Conservation (phyloP, 192 early-diverging fungal species). For the Spizellomyces sp. region DNA sequence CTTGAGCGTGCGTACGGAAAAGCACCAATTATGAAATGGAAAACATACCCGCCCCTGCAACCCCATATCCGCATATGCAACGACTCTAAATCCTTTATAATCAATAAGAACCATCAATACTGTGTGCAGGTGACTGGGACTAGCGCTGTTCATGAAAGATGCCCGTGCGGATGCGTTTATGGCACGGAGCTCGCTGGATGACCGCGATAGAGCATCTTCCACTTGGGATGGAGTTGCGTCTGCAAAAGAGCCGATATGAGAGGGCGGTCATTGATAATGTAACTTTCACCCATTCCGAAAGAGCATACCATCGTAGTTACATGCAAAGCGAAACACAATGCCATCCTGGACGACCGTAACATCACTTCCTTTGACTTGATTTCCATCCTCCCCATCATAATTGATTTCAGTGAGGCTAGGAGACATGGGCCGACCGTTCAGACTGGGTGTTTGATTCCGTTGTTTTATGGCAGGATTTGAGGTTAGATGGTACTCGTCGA, state of each 20-base stretch:
- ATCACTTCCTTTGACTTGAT: background rate
- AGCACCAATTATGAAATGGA: no score
- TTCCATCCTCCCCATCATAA: background rate
- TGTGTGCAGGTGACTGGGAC: conserved; percentile 41
- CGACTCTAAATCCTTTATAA: conserved; percentile 62
- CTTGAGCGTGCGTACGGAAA: no score
- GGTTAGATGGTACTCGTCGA: conserved; percentile 54
- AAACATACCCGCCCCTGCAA: conserved; percentile 33
- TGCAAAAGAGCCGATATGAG: conserved; percentile 3
- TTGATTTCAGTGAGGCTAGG: background rate
- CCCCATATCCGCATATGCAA: conserved; percentile 52
- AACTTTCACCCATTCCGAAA: background rate
- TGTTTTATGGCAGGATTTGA: background rate
- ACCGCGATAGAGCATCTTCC: conserved; percentile 30
- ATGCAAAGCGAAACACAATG: conserved; percentile 48
- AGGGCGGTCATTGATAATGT: background rate
- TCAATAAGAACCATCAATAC: conserved; percentile 54
- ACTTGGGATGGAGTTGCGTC: conserved; percentile 41
- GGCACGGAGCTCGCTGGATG: conserved; percentile 46
- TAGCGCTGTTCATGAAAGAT: conserved; percentile 10
- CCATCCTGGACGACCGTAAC: conserved; percentile 38
- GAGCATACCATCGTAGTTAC: conserved; percentile 47
- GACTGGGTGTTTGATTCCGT: background rate
- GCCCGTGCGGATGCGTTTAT: conserved; percentile 45
- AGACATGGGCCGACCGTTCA: conserved; percentile 11